Conservation (phyloP, 2,329 filamentous ascomycete species). For the Fusarium guadeloupense region DNA sequence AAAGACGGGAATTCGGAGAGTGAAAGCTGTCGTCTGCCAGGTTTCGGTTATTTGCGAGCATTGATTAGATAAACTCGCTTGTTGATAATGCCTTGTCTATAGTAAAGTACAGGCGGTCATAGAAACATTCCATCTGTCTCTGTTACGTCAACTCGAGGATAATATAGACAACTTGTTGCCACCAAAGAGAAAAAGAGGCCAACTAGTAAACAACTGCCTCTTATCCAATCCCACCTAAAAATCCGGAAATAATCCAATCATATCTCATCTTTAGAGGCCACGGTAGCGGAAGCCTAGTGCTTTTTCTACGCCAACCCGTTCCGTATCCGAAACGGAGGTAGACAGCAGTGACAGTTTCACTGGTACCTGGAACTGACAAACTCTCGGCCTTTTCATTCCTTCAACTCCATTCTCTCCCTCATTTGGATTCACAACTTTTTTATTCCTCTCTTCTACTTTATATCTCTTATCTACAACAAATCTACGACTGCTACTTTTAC, state of each 20-base stretch:
- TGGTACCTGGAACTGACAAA: conserved; percentile 19
- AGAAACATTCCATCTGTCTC: not conserved
- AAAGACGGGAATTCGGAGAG: conserved; percentile 17
- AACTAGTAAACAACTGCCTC: conserved; percentile 10
- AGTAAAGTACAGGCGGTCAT: not conserved
- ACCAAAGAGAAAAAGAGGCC: conserved; percentile 18
- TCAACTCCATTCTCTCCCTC: conserved; percentile 14
- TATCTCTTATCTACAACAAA: not conserved
- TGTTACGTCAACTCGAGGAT: not conserved
- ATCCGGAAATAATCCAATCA: conserved; percentile 22
- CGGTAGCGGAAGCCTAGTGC: conserved; percentile 35
- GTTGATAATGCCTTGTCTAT: not conserved
- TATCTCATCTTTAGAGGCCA: conserved; percentile 32
- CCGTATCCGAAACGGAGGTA: conserved; percentile 28
- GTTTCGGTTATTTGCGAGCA: not conserved
- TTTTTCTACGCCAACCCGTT: conserved; percentile 27
- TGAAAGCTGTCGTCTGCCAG: conserved; percentile 5
- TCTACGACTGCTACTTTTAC: too few species aligned
- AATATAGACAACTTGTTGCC: conserved; percentile 8
- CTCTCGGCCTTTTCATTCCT: conserved; percentile 13
- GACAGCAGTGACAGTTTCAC: conserved; percentile 4
- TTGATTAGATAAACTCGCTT: too few species aligned
- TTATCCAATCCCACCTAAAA: conserved; percentile 19
- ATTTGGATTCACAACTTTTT: conserved; percentile 2
- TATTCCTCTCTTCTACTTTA: conserved; percentile 1